Evolutionary conservation across 2,329 filamentous ascomycete genomes (phyloP).

Genomic region (Plenodomus tracheiphilus): DNA sequence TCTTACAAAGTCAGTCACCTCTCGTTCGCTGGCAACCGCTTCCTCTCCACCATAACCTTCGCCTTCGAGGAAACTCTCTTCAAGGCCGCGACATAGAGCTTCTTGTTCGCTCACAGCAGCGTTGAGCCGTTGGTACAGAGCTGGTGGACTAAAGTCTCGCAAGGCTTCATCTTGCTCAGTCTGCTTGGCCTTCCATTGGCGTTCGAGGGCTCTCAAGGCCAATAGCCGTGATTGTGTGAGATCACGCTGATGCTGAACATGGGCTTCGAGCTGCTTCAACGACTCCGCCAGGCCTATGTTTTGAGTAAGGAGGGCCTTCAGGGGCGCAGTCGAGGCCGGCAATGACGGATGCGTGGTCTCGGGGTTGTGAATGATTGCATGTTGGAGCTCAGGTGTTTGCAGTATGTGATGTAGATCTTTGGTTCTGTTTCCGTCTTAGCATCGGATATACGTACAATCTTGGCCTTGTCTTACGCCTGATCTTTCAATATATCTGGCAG

Average conservation of each 20-base stretch:
- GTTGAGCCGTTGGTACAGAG: slow-evolving; percentile 79
- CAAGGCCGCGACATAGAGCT: slow-evolving; percentile 75
- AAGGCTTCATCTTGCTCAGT: slow-evolving; percentile 84
- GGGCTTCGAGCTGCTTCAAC: slow-evolving; percentile 63
- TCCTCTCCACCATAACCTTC: slow-evolving; percentile 47
- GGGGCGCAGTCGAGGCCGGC: slow-evolving; percentile 63
- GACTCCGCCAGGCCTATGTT: slow-evolving; percentile 72
- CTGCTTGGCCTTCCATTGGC: slow-evolving; percentile 90
- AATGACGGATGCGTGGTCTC: slow-evolving; percentile 73
- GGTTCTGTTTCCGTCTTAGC: slow-evolving; percentile 59
- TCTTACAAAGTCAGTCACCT: slow-evolving; percentile 82
- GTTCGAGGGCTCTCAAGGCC: slow-evolving; percentile 80
- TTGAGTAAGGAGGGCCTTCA: slow-evolving; percentile 67
- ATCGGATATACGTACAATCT: slow-evolving; percentile 10
- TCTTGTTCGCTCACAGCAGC: slow-evolving; percentile 83
- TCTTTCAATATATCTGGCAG: slow-evolving; percentile 75
- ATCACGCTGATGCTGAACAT: slow-evolving; percentile 64
- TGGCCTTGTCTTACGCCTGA: slow-evolving; percentile 68
- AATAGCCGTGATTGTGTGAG: slow-evolving; percentile 80
- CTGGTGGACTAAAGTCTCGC: slow-evolving; percentile 81
- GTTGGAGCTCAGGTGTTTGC: slow-evolving; percentile 66
- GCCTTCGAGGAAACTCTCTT: slow-evolving; percentile 88
- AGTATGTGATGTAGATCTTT: slow-evolving; percentile 75
- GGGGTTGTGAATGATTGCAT: slow-evolving; percentile 71
- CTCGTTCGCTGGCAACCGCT: slow-evolving; percentile 70